phyloP scores from a whole-genome alignment of 768 basidiomycete species.

The Naematelia aurantialba region DNA sequence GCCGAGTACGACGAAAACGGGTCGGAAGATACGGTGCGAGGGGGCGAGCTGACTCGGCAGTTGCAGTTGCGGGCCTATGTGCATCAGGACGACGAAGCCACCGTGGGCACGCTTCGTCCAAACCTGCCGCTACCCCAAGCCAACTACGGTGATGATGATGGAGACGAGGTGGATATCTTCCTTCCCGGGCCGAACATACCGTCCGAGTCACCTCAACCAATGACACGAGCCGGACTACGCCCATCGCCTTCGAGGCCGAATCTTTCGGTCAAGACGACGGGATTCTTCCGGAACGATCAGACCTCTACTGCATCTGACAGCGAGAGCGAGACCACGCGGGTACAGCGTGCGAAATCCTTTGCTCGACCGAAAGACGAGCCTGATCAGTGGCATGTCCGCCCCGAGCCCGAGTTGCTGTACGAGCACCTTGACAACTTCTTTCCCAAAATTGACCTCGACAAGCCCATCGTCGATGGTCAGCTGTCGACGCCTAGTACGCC shows the following conservation, averaged over 20 bases:
- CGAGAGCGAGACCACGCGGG: conserved; percentile 30
- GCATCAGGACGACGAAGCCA: conserved; percentile 45
- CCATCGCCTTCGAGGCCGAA: conserved; percentile 16
- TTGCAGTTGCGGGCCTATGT: conserved; percentile 33
- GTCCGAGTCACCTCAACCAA: conserved; percentile 27
- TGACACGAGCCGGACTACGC: conserved; percentile 12
- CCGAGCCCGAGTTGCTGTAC: conserved; percentile 86
- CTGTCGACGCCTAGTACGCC: conserved; percentile 36
- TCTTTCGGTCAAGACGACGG: too few species aligned
- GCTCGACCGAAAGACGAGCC: conserved; percentile 59
- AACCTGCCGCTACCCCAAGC: conserved; percentile 6
- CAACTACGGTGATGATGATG: too few species aligned
- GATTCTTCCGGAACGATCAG: conserved; percentile 10
- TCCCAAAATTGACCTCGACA: conserved; percentile 91
- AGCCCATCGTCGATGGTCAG: conserved; percentile 83
- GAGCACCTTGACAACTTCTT: conserved; percentile 91
- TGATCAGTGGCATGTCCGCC: conserved; percentile 82
- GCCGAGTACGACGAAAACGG: conserved; percentile 35
- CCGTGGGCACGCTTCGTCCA: conserved; percentile 39
- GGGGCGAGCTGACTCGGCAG: conserved; percentile 36
- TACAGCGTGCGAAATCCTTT: conserved; percentile 58
- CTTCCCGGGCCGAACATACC: conserved; percentile 34
- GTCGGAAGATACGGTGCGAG: conserved; percentile 42
- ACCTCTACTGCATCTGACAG: conserved; percentile 28
- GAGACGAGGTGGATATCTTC: conserved; percentile 47